These are phyloP conservation scores for Yamadazyma sp. DNA, from an alignment of 805 yeast species.

Conservation along the genomic window DNA sequence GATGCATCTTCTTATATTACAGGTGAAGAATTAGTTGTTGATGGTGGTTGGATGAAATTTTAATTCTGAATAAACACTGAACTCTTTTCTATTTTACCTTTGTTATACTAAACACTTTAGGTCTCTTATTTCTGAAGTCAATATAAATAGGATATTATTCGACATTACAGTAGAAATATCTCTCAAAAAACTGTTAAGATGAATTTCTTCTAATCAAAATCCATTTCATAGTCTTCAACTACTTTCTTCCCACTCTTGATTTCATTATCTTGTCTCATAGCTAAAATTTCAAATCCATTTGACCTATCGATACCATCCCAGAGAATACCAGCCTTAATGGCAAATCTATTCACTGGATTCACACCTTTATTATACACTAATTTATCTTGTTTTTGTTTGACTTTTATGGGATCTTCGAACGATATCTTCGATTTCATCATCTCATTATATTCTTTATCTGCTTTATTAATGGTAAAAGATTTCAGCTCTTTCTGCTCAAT, in stretches of 20 bases:
- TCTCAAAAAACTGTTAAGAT: no score
- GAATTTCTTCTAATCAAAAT: conserved; percentile 12
- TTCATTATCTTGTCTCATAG: conserved; percentile 43
- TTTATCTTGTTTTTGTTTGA: not conserved
- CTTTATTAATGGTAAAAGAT: conserved; percentile 10
- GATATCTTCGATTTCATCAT: conserved; percentile 6
- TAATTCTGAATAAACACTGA: no score
- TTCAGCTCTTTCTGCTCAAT: not conserved
- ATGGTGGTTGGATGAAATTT: no score
- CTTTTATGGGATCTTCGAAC: conserved; percentile 13
- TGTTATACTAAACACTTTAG: no score
- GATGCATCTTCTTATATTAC: conserved; percentile 77
- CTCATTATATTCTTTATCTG: conserved; percentile 13
- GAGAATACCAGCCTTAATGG: conserved; percentile 70
- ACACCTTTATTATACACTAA: conserved; percentile 29
- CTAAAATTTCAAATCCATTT: conserved; percentile 75
- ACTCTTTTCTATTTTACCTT: no score
- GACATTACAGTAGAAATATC: no score
- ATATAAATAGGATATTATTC: no score
- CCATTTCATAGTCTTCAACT: conserved; percentile 20
- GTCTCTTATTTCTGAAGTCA: no score
- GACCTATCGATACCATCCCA: conserved; percentile 91
- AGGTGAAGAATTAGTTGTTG: conserved; percentile 72
- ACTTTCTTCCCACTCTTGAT: conserved; percentile 23
- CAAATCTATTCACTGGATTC: conserved; percentile 69